These are phyloP conservation scores for Gracilaria caudata DNA, from an alignment of 23 red algal genomes.

Conservation along the genomic window DNA sequence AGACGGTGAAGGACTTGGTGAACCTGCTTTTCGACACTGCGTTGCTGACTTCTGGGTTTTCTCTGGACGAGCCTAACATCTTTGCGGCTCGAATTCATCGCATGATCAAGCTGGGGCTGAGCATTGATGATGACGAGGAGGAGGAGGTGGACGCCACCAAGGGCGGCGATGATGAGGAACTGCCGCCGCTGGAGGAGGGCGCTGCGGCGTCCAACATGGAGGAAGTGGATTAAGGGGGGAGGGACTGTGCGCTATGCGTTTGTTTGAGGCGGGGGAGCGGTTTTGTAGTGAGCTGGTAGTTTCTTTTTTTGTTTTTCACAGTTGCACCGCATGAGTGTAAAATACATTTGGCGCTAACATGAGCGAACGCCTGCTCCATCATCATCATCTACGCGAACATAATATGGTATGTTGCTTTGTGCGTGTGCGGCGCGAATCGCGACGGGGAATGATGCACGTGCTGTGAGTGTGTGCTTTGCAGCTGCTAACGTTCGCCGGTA, in stretches of 20 bases:
- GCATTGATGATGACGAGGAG: constrained; percentile 95
- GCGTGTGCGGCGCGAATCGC: too few relatives aligned
- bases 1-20: constrained; percentile 95
- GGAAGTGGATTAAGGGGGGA: constrained; percentile 37
- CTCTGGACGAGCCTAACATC: constrained; percentile 89
- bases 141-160: constrained; percentile 56
- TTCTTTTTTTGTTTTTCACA: not conserved
- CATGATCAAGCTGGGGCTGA: constrained; percentile 94
- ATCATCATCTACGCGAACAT: too few relatives aligned
- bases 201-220: constrained; percentile 70
- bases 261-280: too few relatives aligned
- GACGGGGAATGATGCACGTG: too few relatives aligned
- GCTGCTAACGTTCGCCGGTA: too few relatives aligned
- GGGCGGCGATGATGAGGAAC: constrained; percentile 59
- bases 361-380: too few relatives aligned
- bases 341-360: not conserved
- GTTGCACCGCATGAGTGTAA: not conserved
- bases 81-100: constrained; percentile 90
- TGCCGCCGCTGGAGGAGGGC: constrained; percentile 76
- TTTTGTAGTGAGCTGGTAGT: not conserved
- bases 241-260: not conserved
- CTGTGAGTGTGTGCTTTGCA: too few relatives aligned
- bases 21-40: constrained; percentile 95
- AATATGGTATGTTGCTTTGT: too few relatives aligned
- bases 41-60: constrained; percentile 88